These are phyloP conservation scores for Lomentospora prolificans DNA, from an alignment of 2,329 filamentous ascomycete species.

Conservation along the genomic window DNA sequence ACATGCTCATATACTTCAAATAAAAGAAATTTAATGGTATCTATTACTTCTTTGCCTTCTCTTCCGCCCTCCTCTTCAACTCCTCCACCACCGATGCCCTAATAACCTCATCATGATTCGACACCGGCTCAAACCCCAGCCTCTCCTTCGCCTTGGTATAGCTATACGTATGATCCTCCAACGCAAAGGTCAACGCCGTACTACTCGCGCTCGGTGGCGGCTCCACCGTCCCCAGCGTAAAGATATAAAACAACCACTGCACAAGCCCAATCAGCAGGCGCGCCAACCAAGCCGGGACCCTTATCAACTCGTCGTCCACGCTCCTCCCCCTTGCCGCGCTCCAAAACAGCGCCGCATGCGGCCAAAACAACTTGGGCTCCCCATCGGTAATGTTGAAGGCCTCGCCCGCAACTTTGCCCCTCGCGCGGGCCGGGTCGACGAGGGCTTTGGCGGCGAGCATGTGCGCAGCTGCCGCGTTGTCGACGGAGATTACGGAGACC, in stretches of 20 bases:
- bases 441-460: slow-evolving; percentile 19
- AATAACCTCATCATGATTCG: slow-evolving; percentile 13
- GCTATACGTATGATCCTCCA: slow-evolving; percentile 13
- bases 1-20: too few species aligned
- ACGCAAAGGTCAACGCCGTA: slow-evolving; percentile 15
- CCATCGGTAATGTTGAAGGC: slow-evolving; percentile 26
- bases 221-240: slow-evolving; percentile 16
- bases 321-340: slow-evolving; percentile 12
- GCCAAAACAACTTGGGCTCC: slow-evolving; percentile 20
- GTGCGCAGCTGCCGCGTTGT: slow-evolving; percentile 18
- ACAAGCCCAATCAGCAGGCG: slow-evolving; percentile 9
- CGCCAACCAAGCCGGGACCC: slow-evolving; percentile 19
- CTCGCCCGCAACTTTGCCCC: slow-evolving; percentile 19
- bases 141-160: slow-evolving; percentile 12
- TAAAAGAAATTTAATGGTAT: neutral
- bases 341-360: slow-evolving; percentile 19
- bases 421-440: slow-evolving; percentile 11
- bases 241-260: slow-evolving; percentile 16
- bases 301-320: slow-evolving; percentile 5
- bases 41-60: neutral
- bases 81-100: slow-evolving; percentile 1
- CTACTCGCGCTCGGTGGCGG: slow-evolving; percentile 16
- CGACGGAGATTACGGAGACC: slow-evolving; percentile 19
- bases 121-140: slow-evolving; percentile 13
- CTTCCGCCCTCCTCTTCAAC: neutral